Base-by-base conservation (phyloP, 2,329 filamentous ascomycete genomes). In the Amphichorda felina region DNA sequence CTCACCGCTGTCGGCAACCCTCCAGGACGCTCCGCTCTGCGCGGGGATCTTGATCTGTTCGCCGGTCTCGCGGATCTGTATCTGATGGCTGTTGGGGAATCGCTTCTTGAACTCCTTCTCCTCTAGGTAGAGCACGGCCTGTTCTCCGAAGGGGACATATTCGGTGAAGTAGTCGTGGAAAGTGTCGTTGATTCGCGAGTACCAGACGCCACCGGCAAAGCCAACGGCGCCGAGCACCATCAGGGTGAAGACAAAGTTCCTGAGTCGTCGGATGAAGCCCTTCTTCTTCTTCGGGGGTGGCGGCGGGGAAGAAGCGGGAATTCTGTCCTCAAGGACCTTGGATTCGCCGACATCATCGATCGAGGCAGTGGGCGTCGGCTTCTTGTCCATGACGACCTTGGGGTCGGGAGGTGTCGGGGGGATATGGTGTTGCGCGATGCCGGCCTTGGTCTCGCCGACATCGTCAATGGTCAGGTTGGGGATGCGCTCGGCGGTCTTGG, bases 141-240 rank as follows among this genome's bases (percentile, higher is more conserved):
- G 85, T 63, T 98, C 91, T 50, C 88, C 91, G 47, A 83, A 94
- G 16, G 91, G 91, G 14, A 98, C 64, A 58, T 89, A 98, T 63
- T 95, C 88, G 50, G 88, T 96, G 64, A 98, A 98, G 68, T 95
- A 91, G 60, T 98, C 91, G 63, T 98, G 89, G 72, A 96, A 98
- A 63, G 86, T 94, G 67, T 98, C 91, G 53, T 82, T 94, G 59
- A 91, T 72, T 44, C 94, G 77, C 37, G 91, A 89, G 60, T 94
- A 91, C 69, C 83, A 94, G 37, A 95, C 79, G 46, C 89, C 87
- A 44, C 87, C 87, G 38, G 74, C 83, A 50, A 94, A 98, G 27
- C 82, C 79, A 30, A 93, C 60, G 5, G 76, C 75, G 18, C 82
- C 78, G 19, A 95, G 72, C 30, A 94, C 60, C 42, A 88, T 63